Evolutionary conservation across 2,329 filamentous ascomycete species (phyloP).

Genomic region (Proliferodiscus dingleyae): DNA sequence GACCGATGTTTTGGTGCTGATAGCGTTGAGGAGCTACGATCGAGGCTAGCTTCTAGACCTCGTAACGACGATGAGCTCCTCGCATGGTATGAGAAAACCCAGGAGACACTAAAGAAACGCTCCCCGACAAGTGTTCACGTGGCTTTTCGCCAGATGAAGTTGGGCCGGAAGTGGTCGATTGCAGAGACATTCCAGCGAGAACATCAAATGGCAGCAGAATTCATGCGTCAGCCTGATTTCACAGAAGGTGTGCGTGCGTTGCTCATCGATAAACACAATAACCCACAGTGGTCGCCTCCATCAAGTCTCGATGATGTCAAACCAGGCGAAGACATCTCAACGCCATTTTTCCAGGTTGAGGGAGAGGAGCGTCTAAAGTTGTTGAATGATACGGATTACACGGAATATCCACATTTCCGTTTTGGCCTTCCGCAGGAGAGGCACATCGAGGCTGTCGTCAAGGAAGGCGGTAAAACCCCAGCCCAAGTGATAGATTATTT

Average conservation of each 20-base stretch:
- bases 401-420: constrained; percentile 64
- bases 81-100: constrained; percentile 72
- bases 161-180: constrained; percentile 74
- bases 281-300: constrained; percentile 63
- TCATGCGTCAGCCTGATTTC: constrained; percentile 92
- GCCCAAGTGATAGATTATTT: constrained; percentile 61
- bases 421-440: constrained; percentile 67
- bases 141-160: constrained; percentile 73
- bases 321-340: constrained; percentile 45
- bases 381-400: constrained; percentile 58
- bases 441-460: constrained; percentile 47
- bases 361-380: constrained; percentile 50
- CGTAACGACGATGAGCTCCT: constrained; percentile 41
- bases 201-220: constrained; percentile 74
- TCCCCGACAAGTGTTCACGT: constrained; percentile 88
- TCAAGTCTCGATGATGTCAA: constrained; percentile 64
- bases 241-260: constrained; percentile 82
- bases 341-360: constrained; percentile 61
- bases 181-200: constrained; percentile 80
- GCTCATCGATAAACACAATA: constrained; percentile 61
- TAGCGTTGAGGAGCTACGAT: constrained; percentile 65
- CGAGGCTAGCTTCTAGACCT: no score
- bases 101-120: constrained; percentile 68
- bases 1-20: constrained; percentile 74
- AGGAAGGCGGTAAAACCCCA: constrained; percentile 36